Base-by-base conservation (phyloP, 1,284 basidiomycete species). In the Boletus chippewaensis region DNA sequence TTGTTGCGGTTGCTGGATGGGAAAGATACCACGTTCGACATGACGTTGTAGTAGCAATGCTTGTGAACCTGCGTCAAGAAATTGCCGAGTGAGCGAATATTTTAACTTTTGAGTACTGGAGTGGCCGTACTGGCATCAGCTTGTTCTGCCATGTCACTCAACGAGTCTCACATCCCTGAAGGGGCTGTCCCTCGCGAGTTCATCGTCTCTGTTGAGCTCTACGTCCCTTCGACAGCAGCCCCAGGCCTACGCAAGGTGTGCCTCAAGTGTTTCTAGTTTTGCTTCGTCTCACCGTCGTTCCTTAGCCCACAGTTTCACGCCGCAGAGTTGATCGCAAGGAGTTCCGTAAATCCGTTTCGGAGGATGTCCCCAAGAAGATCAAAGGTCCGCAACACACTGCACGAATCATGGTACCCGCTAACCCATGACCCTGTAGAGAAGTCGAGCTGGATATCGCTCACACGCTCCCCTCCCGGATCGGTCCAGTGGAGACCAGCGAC, bases 401-500 rank as follows among this genome's bases (percentile, higher is more conserved):
- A 31, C 39, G 7, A 20, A 6, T 20, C 16, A 24, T 24, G 6
- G 11, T 22, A 31, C 46, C 18, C 28, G 22, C 51, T 53, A 28
- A 49, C 51, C 32, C 49, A 36, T 47, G 44, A 43, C 11, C 48
- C 31, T 26, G 7, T 18, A 57, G 86, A 89, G 63, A 86, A 84
- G 67, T 72, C 81, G 11, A 86, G 80, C 60, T 87, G 84, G 84
- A 74, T 85, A 41, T 75, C 76, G 16, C 71, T 84, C n/a, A 69
- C 76, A 34, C 78, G 76, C 53, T 74, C 72, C 28, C 59, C 77
- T 20, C 66, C 74, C 29, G 71, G 70, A 32, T 67, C 73, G 15
- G 82, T 80, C 13, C 79, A 81, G 46, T 90, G 87, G 87, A 73
- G 82, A 60, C 67, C 75, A 40, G 87, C 83, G 20, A 81, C 76